Evolutionary conservation across 371 early-diverging fungal genomes (phyloP).

Genomic region (Smittium culicis): DNA sequence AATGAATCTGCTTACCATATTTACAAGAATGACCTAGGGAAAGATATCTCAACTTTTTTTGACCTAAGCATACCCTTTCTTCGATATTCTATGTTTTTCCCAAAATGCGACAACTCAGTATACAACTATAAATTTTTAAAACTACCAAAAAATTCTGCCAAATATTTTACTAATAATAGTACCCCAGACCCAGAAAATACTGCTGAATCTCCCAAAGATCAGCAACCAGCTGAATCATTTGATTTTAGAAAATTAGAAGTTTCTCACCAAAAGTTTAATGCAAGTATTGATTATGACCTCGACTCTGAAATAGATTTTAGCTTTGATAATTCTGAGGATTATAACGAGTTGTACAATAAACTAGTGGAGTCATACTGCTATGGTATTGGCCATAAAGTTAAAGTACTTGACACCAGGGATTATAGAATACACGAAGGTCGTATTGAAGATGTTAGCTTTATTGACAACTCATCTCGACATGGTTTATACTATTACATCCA

Average conservation of each 20-base stretch:
- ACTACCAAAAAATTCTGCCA: not conserved
- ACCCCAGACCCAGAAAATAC: not conserved
- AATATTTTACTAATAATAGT: too few relatives aligned
- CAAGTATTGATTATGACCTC: not conserved
- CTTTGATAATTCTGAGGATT: not conserved
- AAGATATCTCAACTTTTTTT: not conserved
- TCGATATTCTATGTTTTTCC: not conserved
- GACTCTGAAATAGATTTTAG: not conserved
- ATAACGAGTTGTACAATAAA: not conserved
- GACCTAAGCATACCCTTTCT: not conserved
- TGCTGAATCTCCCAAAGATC: not conserved
- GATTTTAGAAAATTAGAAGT: not conserved
- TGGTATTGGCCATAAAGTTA: constrained; percentile 10
- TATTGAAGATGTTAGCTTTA: constrained; percentile 15
- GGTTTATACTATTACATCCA: constrained; percentile 29
- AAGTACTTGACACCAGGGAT: constrained; percentile 20
- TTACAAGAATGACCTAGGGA: not conserved
- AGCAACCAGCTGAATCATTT: too few relatives aligned
- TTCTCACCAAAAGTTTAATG: not conserved
- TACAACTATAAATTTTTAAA: not conserved
- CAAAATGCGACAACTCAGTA: not conserved
- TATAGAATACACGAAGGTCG: constrained; percentile 17
- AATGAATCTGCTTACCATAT: not conserved
- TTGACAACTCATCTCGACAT: constrained; percentile 12
- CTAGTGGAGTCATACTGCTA: constrained; percentile 21